These are phyloP conservation scores for Plantago ovata DNA, from an alignment of 257 asterid genomes.

Conservation along the genomic window DNA sequence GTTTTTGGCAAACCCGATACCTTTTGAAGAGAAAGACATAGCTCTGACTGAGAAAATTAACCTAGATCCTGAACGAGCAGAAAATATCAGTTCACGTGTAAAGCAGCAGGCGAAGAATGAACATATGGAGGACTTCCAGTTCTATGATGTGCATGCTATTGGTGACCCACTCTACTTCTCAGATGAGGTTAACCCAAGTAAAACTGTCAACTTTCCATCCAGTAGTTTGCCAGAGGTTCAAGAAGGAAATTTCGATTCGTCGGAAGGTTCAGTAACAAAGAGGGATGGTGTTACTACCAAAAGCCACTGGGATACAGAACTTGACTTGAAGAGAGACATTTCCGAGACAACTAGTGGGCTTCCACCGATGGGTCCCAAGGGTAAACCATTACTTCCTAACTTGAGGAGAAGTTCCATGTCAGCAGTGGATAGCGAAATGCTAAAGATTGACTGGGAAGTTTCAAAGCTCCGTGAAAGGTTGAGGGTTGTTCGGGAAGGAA, in stretches of 20 bases:
- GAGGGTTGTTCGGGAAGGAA: conserved; percentile 62
- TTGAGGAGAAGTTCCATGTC: conserved; percentile 43
- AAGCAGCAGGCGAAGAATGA: conserved; percentile 22
- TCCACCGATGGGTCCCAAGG: conserved; percentile 48
- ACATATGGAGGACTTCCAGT: conserved; percentile 22
- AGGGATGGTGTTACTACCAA: conserved; percentile 11
- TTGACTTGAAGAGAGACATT: conserved; percentile 31
- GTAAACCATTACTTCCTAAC: conserved; percentile 29
- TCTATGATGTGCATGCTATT: conserved; percentile 37
- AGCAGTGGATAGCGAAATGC: conserved; percentile 46
- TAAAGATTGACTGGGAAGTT: conserved; percentile 60
- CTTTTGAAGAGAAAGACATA: conserved; percentile 21
- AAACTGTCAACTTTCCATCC: conserved; percentile 3
- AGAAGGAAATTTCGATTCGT: conserved; percentile 20
- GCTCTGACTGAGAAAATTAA: conserved; percentile 23
- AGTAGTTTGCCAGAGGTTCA: background rate
- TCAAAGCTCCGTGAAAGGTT: conserved; percentile 59
- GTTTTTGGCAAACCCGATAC: conserved; percentile 18
- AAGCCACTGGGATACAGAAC: conserved; percentile 22
- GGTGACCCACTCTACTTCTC: conserved; percentile 23
- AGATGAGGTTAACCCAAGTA: conserved; percentile 6
- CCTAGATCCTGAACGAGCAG: conserved; percentile 13
- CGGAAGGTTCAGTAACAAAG: conserved; percentile 26
- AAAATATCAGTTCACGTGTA: conserved; percentile 26
- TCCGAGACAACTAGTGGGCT: conserved; percentile 40